Evolutionary conservation across 768 basidiomycete genomes (phyloP).

Genomic region (Phanerodontia chrysosporium): DNA sequence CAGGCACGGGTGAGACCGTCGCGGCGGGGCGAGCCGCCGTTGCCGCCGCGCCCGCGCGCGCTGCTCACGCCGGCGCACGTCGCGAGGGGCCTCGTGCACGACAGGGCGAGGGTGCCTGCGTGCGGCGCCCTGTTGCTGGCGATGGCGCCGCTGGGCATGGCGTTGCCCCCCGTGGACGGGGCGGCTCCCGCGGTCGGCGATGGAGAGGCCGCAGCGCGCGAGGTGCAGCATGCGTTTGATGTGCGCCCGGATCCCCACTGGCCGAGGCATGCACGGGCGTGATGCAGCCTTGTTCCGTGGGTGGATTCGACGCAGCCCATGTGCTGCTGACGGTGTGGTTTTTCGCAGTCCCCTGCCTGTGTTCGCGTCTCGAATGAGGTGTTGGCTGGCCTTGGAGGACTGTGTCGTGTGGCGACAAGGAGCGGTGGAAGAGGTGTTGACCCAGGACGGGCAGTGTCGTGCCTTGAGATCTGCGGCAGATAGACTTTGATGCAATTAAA

Average conservation of each 20-base stretch:
- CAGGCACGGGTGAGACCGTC: slow-evolving; percentile 2
- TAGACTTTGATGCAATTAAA: slow-evolving; percentile 2
- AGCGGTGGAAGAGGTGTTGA: neutral
- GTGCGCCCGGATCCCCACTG: neutral
- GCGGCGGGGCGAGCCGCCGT: no score
- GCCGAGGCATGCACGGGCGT: neutral
- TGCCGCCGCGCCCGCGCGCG: neutral
- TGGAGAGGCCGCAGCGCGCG: neutral
- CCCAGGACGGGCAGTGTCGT: neutral
- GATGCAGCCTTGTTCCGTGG: neutral
- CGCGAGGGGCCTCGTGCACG: slow-evolving; percentile 30
- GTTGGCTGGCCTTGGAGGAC: neutral
- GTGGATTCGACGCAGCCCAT: neutral
- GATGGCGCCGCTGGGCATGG: slow-evolving; percentile 26
- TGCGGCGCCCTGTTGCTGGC: slow-evolving; percentile 23
- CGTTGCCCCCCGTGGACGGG: neutral
- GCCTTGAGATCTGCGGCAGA: neutral
- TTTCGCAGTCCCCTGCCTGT: neutral
- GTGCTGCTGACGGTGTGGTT: no score
- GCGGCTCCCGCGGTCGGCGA: neutral
- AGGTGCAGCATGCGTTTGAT: neutral
- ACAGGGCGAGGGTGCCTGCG: slow-evolving; percentile 9
- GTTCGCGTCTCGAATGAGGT: neutral
- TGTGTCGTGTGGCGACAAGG: neutral
- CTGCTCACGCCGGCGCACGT: slow-evolving; percentile 38